Evolutionary conservation across 805 yeast genomes (phyloP).

Genomic region (Debaryomyces tyrocola): DNA sequence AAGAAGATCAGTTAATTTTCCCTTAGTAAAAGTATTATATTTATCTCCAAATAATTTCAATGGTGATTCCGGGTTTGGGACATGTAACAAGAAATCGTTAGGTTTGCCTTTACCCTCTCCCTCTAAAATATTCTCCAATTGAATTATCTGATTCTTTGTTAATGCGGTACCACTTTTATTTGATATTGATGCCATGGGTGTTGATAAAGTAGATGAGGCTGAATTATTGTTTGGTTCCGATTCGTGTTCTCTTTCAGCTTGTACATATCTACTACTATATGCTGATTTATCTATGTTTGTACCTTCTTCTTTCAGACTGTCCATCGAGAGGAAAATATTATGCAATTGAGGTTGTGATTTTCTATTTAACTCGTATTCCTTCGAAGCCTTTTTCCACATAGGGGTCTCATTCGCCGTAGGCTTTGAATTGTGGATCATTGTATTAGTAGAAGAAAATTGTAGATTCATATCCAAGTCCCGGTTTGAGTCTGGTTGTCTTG

Average conservation of each 20-base stretch:
- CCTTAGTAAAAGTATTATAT: slow-evolving; percentile 43
- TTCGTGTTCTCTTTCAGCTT: slow-evolving; percentile 4
- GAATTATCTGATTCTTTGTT: slow-evolving; percentile 10
- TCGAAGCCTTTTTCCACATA: slow-evolving; percentile 33
- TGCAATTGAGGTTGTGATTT: slow-evolving; percentile 27
- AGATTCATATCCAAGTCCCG: slow-evolving; percentile 10
- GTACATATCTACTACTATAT: background rate
- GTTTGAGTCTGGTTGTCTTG: slow-evolving; percentile 1
- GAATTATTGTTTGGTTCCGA: slow-evolving; percentile 17
- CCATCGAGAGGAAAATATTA: slow-evolving; percentile 28
- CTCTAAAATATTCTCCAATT: slow-evolving; percentile 23
- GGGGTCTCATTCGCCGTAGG: slow-evolving; percentile 23
- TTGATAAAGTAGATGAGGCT: slow-evolving; percentile 35
- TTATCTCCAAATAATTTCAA: slow-evolving; percentile 38
- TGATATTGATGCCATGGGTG: slow-evolving; percentile 32
- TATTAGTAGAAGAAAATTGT: slow-evolving; percentile 22
- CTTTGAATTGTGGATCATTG: slow-evolving; percentile 33
- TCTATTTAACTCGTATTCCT: slow-evolving; percentile 26
- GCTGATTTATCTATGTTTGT: background rate
- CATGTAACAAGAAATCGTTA: slow-evolving; percentile 12
- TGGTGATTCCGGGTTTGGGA: slow-evolving; percentile 38
- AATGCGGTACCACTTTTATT: slow-evolving; percentile 14
- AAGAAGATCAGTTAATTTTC: slow-evolving; percentile 25
- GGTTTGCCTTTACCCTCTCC: slow-evolving; percentile 18
- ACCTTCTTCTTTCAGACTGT: slow-evolving; percentile 8